Evolutionary conservation across 192 early-diverging fungal species (phyloP).

Genomic region (Gigaspora rosea): DNA sequence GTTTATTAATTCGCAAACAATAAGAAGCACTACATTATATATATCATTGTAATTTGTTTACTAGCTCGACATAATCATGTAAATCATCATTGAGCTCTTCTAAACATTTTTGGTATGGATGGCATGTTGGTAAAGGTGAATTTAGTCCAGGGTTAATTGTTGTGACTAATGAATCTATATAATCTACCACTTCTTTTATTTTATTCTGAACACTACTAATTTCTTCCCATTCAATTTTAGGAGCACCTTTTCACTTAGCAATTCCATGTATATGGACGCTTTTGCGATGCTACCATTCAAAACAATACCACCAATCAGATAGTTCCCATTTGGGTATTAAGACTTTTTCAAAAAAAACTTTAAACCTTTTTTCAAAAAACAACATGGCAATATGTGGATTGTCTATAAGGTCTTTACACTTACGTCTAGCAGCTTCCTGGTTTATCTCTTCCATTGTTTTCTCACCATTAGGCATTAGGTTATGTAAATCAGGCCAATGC

Average conservation of each 20-base stretch:
- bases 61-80: neutral
- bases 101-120: neutral
- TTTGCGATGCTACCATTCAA: neutral
- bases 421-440: neutral
- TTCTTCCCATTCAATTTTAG: constrained; percentile 19
- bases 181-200: neutral
- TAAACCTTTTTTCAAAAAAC: constrained; percentile 2
- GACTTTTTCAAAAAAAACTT: neutral
- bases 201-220: neutral
- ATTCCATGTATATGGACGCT: neutral
- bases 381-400: constrained; percentile 1
- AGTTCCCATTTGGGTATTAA: neutral
- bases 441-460: neutral
- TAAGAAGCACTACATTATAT: neutral
- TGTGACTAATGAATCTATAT: neutral
- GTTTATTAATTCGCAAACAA: neutral
- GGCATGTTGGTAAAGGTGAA: neutral
- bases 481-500: neutral
- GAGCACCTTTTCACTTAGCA: neutral
- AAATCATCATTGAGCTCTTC: neutral
- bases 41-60: neutral
- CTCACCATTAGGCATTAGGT: neutral
- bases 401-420: neutral
- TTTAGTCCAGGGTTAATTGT: constrained; percentile 4
- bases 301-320: neutral